Conservation (phyloP, 2,329 filamentous ascomycete species). For the Leptographium wingfieldii region DNA sequence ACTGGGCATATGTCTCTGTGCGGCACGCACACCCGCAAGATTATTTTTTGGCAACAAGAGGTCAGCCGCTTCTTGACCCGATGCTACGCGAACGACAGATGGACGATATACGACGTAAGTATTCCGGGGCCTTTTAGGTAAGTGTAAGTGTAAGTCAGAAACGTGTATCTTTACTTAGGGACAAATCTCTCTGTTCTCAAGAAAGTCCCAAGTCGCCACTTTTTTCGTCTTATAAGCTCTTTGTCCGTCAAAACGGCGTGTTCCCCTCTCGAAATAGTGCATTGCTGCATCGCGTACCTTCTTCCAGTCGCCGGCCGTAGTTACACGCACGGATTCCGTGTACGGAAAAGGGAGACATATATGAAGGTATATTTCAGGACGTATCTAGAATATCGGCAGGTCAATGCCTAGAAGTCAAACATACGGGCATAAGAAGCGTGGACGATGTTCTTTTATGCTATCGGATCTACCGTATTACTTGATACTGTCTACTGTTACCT, state of each 20-base stretch:
- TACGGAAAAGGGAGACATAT: no score
- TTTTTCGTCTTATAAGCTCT: background rate
- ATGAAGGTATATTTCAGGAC: no score
- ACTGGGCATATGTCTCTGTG: conserved; percentile 21
- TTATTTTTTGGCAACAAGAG: background rate
- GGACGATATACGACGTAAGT: background rate
- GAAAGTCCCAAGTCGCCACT: background rate
- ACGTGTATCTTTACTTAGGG: background rate
- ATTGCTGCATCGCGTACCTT: background rate
- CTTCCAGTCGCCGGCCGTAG: background rate
- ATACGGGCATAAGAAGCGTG: no score
- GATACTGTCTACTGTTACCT: no score
- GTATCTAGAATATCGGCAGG: no score
- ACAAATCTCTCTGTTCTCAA: background rate
- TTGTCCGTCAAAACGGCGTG: background rate
- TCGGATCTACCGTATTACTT: no score
- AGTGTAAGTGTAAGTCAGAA: background rate
- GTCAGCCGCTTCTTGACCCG: background rate
- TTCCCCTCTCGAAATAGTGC: background rate
- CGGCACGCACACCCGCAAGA: background rate
- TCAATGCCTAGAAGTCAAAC: no score
- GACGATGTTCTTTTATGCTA: no score
- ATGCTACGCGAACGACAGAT: background rate
- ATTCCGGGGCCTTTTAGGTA: background rate
- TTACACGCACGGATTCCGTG: background rate